Percentiles rank a stretch among this genome's conserved stretches.
Evolutionary conservation across 768 basidiomycete species (phyloP).

Genomic region (Dictyophora rubrovolvata): DNA sequence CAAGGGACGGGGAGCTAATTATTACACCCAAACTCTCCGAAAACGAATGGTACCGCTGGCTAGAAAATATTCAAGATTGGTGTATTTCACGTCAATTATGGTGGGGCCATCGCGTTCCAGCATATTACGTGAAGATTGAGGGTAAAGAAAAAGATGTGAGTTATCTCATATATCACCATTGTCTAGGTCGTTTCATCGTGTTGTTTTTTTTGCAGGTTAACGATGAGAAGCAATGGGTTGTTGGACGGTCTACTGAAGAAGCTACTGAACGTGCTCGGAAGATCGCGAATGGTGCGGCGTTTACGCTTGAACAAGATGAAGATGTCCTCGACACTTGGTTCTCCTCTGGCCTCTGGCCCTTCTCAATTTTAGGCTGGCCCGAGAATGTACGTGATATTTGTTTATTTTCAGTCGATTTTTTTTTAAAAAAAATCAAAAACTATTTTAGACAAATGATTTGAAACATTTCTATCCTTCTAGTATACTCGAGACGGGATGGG

Average conservation of each 20-base stretch:
- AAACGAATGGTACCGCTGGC: conserved; percentile 92
- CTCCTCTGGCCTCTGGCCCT: conserved; percentile 95
- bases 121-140: conserved; percentile 83
- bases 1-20: conserved; percentile 72
- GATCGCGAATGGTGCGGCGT: conserved; percentile 56
- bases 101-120: conserved; percentile 98
- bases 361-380: conserved; percentile 97
- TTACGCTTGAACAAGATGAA: conserved; percentile 82
- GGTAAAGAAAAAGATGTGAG: conserved; percentile 60
- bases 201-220: conserved; percentile 30
- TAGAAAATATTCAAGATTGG: conserved; percentile 95
- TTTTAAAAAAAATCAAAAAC: conserved; percentile 9
- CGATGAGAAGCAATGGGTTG: conserved; percentile 83
- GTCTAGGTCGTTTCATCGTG: background rate
- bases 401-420: background rate
- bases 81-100: conserved; percentile 97
- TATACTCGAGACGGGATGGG: conserved; percentile 98
- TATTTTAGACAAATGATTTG: conserved; percentile 59
- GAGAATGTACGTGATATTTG: conserved; percentile 47
- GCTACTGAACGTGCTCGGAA: conserved; percentile 65
- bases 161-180: background rate
- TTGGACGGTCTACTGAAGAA: conserved; percentile 69
- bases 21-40: conserved; percentile 83
- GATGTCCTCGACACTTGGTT: conserved; percentile 99
- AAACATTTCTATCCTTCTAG: conserved; percentile 78